Evolutionary conservation across 495 filamentous ascomycete genomes (phyloP).

Genomic region (Penicillium coffeae): DNA sequence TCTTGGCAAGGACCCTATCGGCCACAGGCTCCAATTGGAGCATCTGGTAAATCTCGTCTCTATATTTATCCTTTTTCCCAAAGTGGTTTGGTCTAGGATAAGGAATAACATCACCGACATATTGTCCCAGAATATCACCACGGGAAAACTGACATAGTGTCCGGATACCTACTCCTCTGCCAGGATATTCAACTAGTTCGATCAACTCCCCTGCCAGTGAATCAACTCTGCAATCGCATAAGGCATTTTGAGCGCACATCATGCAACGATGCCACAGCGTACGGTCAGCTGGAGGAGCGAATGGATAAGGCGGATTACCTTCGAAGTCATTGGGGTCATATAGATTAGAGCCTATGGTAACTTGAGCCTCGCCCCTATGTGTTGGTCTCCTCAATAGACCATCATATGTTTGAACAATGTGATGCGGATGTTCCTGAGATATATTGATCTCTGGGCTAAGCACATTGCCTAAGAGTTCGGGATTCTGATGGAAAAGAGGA

Average conservation of each 20-base stretch:
- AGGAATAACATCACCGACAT: slow-evolving; percentile 26
- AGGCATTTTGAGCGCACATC: too few relatives aligned
- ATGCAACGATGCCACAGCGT: too few relatives aligned
- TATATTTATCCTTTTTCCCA: too few relatives aligned
- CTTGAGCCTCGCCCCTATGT: slow-evolving; percentile 10
- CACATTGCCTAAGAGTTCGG: slow-evolving; percentile 2
- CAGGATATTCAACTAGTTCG: slow-evolving; percentile 30
- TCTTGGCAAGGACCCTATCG: too few relatives aligned
- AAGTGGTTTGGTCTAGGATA: not conserved
- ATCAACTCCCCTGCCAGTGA: slow-evolving; percentile 20
- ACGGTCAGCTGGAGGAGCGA: too few relatives aligned
- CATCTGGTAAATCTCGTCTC: too few relatives aligned
- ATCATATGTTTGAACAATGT: slow-evolving; percentile 10
- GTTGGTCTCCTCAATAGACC: slow-evolving; percentile 10
- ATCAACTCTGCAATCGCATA: slow-evolving; percentile 18
- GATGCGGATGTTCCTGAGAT: slow-evolving; percentile 18
- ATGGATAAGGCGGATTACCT: not conserved
- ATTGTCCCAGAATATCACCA: slow-evolving; percentile 29
- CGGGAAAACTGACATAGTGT: slow-evolving; percentile 23
- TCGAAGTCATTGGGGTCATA: slow-evolving; percentile 11
- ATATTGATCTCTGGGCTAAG: slow-evolving; percentile 11
- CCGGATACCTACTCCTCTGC: slow-evolving; percentile 32
- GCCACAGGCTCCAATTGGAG: too few relatives aligned
- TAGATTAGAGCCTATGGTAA: slow-evolving; percentile 15
- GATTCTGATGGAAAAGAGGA: slow-evolving; percentile 2